A percentile compares a stretch with the other conserved stretches of the same genome.
Conservation (phyloP, 306 rosid genomes). For the Luffa acutangula region DNA sequence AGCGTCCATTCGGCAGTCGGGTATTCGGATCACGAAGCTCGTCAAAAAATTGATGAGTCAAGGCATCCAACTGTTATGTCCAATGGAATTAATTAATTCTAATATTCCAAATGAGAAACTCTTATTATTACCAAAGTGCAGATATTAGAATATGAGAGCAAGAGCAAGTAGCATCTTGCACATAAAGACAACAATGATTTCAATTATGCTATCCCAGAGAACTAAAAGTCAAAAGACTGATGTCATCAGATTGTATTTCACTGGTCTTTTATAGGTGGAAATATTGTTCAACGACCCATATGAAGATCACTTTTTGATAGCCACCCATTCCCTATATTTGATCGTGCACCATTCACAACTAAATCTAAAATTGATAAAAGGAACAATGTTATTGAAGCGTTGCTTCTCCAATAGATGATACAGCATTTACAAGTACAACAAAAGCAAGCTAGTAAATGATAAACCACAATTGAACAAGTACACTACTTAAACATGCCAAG, state of each 20-base stretch:
- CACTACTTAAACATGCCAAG: neutral
- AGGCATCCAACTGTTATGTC: slow-evolving; percentile 65
- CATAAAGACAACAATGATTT: neutral
- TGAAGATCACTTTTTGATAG: neutral
- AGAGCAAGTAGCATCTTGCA: neutral
- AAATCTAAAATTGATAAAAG: neutral
- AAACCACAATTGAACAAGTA: neutral
- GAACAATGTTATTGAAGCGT: neutral
- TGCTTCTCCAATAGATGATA: neutral
- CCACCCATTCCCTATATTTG: neutral
- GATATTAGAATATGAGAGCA: neutral
- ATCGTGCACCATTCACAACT: neutral
- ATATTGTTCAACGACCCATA: neutral
- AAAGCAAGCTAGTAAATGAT: neutral
- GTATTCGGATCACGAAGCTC: slow-evolving; percentile 78
- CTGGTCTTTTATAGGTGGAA: neutral
- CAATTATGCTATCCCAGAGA: neutral
- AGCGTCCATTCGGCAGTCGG: slow-evolving; percentile 90
- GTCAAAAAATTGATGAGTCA: slow-evolving; percentile 86
- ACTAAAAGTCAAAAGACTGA: neutral
- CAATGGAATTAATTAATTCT: neutral
- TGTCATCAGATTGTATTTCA: neutral
- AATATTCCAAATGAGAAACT: neutral
- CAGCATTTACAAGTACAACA: neutral
- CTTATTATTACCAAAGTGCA: neutral